Evolutionary conservation across 441 rosid species (phyloP).

Genomic region (Erysimum cheiri): DNA sequence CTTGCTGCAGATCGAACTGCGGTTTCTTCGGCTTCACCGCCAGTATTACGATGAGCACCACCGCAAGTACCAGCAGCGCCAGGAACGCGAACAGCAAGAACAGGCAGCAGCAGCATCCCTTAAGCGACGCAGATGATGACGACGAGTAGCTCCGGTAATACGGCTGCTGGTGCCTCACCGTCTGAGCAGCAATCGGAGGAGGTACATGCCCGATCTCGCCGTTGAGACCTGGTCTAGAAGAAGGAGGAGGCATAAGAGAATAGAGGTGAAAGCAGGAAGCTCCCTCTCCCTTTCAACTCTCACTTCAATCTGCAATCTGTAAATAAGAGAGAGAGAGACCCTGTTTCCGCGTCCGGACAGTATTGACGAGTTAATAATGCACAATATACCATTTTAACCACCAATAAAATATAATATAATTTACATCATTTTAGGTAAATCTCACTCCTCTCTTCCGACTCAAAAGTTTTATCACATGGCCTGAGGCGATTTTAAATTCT

Average conservation of each 20-base stretch:
- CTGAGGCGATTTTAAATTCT: background rate
- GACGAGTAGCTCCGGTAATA: constrained; percentile 62
- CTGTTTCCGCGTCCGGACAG: constrained; percentile 36
- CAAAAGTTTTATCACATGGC: background rate
- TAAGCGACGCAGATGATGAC: constrained; percentile 79
- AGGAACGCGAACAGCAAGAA: constrained; percentile 85
- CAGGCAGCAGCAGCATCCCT: constrained; percentile 97
- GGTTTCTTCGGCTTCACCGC: constrained; percentile 96
- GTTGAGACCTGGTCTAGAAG: constrained; percentile 34
- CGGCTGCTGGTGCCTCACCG: constrained; percentile 46
- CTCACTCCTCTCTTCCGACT: background rate
- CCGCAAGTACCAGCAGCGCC: constrained; percentile 69
- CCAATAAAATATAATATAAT: background rate
- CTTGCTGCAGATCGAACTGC: constrained; percentile 95
- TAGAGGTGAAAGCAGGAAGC: constrained; percentile 25
- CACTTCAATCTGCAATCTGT: constrained; percentile 21
- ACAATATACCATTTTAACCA: constrained; percentile 20
- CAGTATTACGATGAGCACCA: constrained; percentile 71
- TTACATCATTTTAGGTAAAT: constrained; percentile 9
- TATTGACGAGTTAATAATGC: constrained; percentile 33
- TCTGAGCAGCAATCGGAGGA: constrained; percentile 34
- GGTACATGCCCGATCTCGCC: constrained; percentile 32
- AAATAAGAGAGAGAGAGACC: constrained; percentile 22
- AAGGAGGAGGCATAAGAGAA: constrained; percentile 40
- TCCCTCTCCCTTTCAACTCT: constrained; percentile 40